These are phyloP conservation scores for Pleurozium schreberi DNA, from an alignment of 225 moss, liverwort and hornwort species.

Conservation along the genomic window DNA sequence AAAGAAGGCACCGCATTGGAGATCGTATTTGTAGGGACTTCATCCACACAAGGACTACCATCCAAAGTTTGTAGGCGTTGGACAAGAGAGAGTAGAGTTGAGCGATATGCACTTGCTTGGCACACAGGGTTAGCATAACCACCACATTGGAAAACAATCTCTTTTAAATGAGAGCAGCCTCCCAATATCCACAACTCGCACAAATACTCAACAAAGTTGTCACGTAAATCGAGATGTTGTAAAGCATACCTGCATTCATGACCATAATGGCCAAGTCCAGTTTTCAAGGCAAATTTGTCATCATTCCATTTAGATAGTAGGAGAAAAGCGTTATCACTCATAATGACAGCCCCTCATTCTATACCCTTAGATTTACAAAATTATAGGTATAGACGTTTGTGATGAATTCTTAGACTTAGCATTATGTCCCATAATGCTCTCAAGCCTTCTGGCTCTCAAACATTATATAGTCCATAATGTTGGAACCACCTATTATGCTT, in stretches of 20 bases:
- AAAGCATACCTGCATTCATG: constrained; percentile 51
- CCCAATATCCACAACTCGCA: constrained; percentile 55
- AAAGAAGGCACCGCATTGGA: background rate
- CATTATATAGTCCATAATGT: too few species aligned
- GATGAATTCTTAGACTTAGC: too few species aligned
- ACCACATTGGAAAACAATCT: constrained; percentile 45
- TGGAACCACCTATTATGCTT: too few species aligned
- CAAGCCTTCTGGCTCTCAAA: too few species aligned
- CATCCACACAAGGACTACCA: constrained; percentile 9
- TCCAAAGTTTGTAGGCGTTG: constrained; percentile 40
- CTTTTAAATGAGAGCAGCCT: constrained; percentile 47
- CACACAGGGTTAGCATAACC: constrained; percentile 63
- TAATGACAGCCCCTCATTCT: too few species aligned
- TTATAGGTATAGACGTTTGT: too few species aligned
- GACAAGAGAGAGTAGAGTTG: constrained; percentile 39
- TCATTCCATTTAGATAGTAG: too few species aligned
- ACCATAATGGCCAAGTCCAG: too few species aligned
- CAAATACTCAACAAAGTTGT: constrained; percentile 50
- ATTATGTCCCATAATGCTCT: too few species aligned
- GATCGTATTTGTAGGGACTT: background rate
- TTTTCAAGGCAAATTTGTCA: too few species aligned
- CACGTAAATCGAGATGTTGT: constrained; percentile 62
- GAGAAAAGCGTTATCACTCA: too few species aligned
- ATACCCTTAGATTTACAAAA: too few species aligned
- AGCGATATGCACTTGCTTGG: constrained; percentile 39